Base-by-base conservation (phyloP, 139 green algal species). In the Chlorella vulgaris region DNA sequence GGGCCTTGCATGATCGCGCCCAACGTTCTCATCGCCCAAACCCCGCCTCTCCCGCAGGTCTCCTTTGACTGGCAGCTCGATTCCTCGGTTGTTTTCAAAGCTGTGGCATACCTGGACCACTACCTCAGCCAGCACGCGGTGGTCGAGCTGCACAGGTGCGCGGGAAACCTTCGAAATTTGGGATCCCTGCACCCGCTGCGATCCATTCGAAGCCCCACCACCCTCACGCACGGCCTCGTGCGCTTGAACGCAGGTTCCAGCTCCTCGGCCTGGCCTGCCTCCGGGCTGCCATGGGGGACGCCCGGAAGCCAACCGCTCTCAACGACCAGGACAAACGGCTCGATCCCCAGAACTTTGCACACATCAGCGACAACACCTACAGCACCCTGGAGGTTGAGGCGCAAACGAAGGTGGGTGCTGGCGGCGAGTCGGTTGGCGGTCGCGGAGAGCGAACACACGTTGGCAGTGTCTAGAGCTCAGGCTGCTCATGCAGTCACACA, bases 201-300 rank as follows among this genome's bases (percentile, higher is more conserved):
- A n/a, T n/a, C 38, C 61, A 35, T 24, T 38, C 29, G 24, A 7
- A 35, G 42, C 69, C 42, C 29, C 47, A 21, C 71, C 4, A 0
- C 33, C 69, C 50, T 55, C 38, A 36, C 50, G 26, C 31, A 47
- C 28, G 39, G n/a, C n/a, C n/a, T n/a, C n/a, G n/a, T n/a, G n/a
- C n/a, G n/a, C n/a, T n/a, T n/a, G n/a, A n/a, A n/a, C n/a, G 85
- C 84, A 93, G 89, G 78, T 93, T 93, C 42, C 90, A 93, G 82
- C 83, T 93, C 55, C 35, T 92, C 4, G 90, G 89, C 35, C 86
- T 93, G 7, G 86, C 85, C 51, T 86, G 77, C 74, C 81, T 93
- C 28, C 80, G 90, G 13, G 80, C 76, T 28, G 90, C 90, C 5
- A 88, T 93, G 76, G 82, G 74, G 35, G 83, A 92, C 76, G 85